These are phyloP conservation scores for Lentithecium fluviatile DNA, from an alignment of 495 filamentous ascomycete species.

Conservation along the genomic window DNA sequence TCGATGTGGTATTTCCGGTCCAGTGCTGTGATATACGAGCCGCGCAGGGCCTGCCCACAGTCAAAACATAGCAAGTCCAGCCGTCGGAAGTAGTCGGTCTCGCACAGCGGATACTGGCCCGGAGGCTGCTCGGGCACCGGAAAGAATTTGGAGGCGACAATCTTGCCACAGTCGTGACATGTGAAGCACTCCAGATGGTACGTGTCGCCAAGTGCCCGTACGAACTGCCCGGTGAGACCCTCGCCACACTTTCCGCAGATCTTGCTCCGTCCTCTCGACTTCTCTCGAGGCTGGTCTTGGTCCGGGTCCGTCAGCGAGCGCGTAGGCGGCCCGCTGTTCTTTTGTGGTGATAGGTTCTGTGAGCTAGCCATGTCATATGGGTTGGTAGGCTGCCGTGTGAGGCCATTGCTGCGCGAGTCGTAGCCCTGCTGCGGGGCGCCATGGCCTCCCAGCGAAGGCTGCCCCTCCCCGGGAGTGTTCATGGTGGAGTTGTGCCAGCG, in stretches of 20 bases:
- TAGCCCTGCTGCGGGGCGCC: constrained; percentile 20
- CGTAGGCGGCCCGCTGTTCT: background rate
- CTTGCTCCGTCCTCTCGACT: constrained; percentile 43
- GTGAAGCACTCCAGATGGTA: constrained; percentile 98
- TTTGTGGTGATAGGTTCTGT: constrained; percentile 9
- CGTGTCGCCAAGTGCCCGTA: constrained; percentile 85
- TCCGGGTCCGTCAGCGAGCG: constrained; percentile 22
- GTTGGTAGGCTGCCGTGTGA: constrained; percentile 24
- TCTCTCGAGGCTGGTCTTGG: constrained; percentile 3
- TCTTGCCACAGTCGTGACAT: constrained; percentile 92
- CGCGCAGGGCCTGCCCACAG: constrained; percentile 89
- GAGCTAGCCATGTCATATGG: constrained; percentile 10
- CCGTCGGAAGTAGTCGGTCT: constrained; percentile 95
- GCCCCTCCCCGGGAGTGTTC: constrained; percentile 36
- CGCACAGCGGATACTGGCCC: constrained; percentile 91
- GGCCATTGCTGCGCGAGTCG: constrained; percentile 32
- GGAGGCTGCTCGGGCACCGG: constrained; percentile 87
- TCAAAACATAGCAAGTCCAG: constrained; percentile 87
- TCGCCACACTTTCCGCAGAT: constrained; percentile 87
- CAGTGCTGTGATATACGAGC: constrained; percentile 96
- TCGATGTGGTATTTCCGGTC: constrained; percentile 99
- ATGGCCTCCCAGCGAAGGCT: constrained; percentile 35
- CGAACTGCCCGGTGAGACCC: constrained; percentile 88
- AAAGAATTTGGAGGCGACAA: constrained; percentile 98
- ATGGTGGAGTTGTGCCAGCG: constrained; percentile 22